phyloP scores from a whole-genome alignment of 2,329 filamentous ascomycete genomes.

The Fusarium cyanostomum region DNA sequence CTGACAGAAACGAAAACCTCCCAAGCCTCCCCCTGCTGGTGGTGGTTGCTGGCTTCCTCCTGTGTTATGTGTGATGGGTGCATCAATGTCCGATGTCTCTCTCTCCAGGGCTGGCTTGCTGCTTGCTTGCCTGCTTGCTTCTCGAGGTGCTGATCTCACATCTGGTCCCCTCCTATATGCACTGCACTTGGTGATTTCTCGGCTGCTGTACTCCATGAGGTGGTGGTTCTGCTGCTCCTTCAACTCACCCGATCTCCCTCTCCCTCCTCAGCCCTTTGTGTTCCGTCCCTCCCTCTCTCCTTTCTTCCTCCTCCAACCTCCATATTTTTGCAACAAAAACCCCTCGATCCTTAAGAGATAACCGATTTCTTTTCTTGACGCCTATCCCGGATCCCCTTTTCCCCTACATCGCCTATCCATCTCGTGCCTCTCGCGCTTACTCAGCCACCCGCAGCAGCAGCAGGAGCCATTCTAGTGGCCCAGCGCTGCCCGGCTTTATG shows the following conservation, averaged over 20 bases:
- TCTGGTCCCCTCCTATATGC: slow-evolving; percentile 27
- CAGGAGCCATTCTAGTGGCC: slow-evolving; percentile 40
- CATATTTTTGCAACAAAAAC: slow-evolving; percentile 24
- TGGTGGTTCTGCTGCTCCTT: slow-evolving; percentile 17
- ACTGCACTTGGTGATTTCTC: slow-evolving; percentile 27
- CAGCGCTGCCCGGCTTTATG: slow-evolving; percentile 34
- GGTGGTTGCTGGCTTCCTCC: slow-evolving; percentile 10
- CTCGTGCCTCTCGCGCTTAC: slow-evolving; percentile 21
- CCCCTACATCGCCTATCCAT: slow-evolving; percentile 14
- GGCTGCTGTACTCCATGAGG: slow-evolving; percentile 24
- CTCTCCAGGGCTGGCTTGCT: slow-evolving; percentile 13
- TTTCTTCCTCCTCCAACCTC: slow-evolving; percentile 20
- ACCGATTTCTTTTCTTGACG: slow-evolving; percentile 15
- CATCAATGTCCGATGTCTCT: slow-evolving; percentile 25
- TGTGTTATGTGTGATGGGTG: slow-evolving; percentile 9
- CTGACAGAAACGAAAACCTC: slow-evolving; percentile 23
- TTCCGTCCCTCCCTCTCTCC: slow-evolving; percentile 25
- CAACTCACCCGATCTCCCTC: neutral
- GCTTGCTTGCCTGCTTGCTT: slow-evolving; percentile 6
- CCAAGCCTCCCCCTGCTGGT: slow-evolving; percentile 6
- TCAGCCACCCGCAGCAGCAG: slow-evolving; percentile 35
- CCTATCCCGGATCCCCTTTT: slow-evolving; percentile 15
- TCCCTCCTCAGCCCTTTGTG: slow-evolving; percentile 29
- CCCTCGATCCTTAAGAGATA: slow-evolving; percentile 19
- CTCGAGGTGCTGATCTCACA: slow-evolving; percentile 36